These are phyloP conservation scores for Cytospora chrysosperma DNA, from an alignment of 2,329 filamentous ascomycete species.

Conservation along the genomic window DNA sequence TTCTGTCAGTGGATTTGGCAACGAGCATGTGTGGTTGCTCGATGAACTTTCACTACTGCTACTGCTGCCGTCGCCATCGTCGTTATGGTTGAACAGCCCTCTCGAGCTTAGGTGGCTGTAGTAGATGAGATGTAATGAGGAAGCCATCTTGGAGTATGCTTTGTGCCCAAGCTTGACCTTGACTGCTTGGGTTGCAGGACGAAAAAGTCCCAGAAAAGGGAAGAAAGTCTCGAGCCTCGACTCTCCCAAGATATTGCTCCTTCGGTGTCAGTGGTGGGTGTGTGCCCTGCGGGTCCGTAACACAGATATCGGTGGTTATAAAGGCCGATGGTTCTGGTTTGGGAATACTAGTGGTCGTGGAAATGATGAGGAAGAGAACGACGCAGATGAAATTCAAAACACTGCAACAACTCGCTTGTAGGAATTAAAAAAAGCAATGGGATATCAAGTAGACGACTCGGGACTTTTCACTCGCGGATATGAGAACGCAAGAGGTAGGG, in stretches of 20 bases:
- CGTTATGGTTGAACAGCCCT: background rate
- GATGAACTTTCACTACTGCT: constrained; percentile 7
- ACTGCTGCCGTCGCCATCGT: background rate
- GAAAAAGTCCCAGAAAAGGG: background rate
- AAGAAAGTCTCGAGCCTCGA: background rate
- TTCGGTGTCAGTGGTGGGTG: no score
- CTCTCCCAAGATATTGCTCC: no score
- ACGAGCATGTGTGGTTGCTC: constrained; percentile 4
- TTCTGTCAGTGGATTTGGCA: constrained; percentile 9
- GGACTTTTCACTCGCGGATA: no score
- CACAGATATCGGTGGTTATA: background rate
- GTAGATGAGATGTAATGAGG: background rate
- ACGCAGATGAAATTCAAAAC: no score
- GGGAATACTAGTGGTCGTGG: no score
- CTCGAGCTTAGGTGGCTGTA: background rate
- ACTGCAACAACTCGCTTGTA: no score
- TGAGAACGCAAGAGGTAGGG: no score
- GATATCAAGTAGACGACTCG: no score
- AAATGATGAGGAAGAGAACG: no score
- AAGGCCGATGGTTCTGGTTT: background rate
- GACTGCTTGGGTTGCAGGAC: background rate
- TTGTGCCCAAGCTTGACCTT: background rate
- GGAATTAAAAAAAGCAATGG: no score
- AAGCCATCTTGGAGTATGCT: background rate
- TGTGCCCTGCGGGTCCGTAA: no score